phyloP scores from a whole-genome alignment of 108 stramenopile species.

The Pseudonitzschia pungens region DNA sequence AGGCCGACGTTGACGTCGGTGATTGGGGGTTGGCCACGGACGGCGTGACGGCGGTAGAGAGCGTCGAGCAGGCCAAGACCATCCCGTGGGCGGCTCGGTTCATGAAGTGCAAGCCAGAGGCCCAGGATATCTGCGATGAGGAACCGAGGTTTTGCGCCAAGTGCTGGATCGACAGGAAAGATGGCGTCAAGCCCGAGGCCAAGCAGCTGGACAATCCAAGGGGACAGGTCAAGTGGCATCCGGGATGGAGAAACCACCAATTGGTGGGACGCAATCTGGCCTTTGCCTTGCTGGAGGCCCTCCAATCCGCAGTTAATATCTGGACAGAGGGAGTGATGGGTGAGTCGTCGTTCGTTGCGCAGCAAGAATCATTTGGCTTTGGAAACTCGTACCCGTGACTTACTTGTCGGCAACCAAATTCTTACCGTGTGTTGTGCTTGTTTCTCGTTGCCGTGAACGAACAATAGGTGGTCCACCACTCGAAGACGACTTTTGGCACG shows the following conservation, averaged over 20 bases:
- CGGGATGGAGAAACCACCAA: conserved; percentile 80
- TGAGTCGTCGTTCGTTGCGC: not conserved
- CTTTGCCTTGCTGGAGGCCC: conserved; percentile 51
- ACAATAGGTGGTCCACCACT: conserved; percentile 68
- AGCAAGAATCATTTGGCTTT: too few relatives aligned
- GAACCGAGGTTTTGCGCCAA: conserved; percentile 50
- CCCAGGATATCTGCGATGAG: conserved; percentile 42
- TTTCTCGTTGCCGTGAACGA: not conserved
- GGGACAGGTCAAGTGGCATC: conserved; percentile 57
- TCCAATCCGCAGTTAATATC: conserved; percentile 59
- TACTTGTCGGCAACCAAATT: not conserved
- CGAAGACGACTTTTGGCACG: conserved; percentile 74
- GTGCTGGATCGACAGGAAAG: conserved; percentile 71
- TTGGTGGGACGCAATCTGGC: conserved; percentile 66
- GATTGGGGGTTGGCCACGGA: conserved; percentile 55
- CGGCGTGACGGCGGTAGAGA: conserved; percentile 51
- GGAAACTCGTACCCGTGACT: too few relatives aligned
- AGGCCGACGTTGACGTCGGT: conserved; percentile 76
- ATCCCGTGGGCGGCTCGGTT: conserved; percentile 69
- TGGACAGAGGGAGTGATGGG: conserved; percentile 73
- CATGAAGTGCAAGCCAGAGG: conserved; percentile 57
- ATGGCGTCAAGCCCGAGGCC: conserved; percentile 44
- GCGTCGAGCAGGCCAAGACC: conserved; percentile 45
- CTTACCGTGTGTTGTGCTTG: not conserved
- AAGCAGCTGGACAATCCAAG: conserved; percentile 17